Percentiles rank a stretch among this genome's conserved stretches.
These are phyloP conservation scores for Cylindrotheca fusiformis DNA, from an alignment of 108 stramenopile genomes.

Conservation along the genomic window DNA sequence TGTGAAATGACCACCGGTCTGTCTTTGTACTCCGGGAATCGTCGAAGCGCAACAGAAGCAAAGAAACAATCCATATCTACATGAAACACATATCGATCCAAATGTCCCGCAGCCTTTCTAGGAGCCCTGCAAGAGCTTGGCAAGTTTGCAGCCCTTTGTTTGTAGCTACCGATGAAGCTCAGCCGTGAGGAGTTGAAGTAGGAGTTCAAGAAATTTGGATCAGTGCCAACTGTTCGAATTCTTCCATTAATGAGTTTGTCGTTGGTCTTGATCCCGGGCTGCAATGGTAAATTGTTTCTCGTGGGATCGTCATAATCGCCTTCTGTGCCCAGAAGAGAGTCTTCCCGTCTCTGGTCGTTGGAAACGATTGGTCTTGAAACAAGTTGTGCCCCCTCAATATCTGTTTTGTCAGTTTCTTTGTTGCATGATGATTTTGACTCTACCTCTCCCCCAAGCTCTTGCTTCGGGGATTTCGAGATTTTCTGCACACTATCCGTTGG, in stretches of 20 bases:
- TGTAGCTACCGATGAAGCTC: conserved; percentile 82
- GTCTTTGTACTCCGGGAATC: conserved; percentile 74
- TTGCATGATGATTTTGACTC: not conserved
- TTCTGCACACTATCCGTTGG: not conserved
- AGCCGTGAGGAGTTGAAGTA: conserved; percentile 66
- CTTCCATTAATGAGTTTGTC: conserved; percentile 38
- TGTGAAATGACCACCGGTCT: conserved; percentile 92
- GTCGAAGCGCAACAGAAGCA: conserved; percentile 78
- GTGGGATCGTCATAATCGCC: not conserved
- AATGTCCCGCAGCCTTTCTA: not conserved
- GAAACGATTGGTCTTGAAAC: not conserved
- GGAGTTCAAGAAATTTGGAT: conserved; percentile 76
- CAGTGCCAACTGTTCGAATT: conserved; percentile 43
- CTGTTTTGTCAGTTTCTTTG: not conserved
- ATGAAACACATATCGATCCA: conserved; percentile 77
- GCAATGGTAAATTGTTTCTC: not conserved
- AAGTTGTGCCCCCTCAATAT: not conserved
- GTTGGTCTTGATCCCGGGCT: conserved; percentile 22
- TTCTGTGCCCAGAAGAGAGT: no score
- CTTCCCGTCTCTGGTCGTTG: no score
- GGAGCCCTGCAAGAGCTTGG: not conserved
- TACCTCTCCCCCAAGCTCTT: not conserved
- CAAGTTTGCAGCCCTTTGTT: conserved; percentile 35
- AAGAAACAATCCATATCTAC: conserved; percentile 98
- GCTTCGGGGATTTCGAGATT: not conserved